Conservation (phyloP, 257 asterid genomes). For the Solanum boliviense region DNA sequence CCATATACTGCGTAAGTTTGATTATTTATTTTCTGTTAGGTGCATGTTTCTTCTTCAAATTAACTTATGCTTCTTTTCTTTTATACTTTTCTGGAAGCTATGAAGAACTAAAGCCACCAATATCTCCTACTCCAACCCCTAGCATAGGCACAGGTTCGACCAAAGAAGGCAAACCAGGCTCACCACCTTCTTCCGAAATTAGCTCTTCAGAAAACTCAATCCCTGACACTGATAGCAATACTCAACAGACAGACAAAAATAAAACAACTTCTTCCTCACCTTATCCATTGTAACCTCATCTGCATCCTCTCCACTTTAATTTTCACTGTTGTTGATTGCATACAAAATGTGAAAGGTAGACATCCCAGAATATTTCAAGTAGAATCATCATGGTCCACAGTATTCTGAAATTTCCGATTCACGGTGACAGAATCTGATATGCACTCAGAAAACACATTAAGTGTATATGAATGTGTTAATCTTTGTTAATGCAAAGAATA, state of each 20-base stretch:
- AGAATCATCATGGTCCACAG: not conserved
- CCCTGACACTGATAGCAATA: not conserved
- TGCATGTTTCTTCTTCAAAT: not conserved
- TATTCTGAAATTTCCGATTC: not conserved
- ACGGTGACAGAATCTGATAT: not conserved
- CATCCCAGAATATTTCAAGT: not conserved
- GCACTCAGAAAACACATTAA: not conserved
- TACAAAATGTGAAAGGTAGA: not conserved
- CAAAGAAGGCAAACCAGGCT: slow-evolving; percentile 11
- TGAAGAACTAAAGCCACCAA: slow-evolving; percentile 61
- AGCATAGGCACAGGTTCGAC: slow-evolving; percentile 23
- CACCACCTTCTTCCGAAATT: slow-evolving; percentile 17
- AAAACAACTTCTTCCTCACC: slow-evolving; percentile 32
- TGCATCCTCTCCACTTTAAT: not conserved
- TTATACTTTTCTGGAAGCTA: slow-evolving; percentile 16
- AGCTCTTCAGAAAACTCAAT: slow-evolving; percentile 20
- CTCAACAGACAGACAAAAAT: slow-evolving; percentile 14
- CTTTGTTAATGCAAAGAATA: not conserved
- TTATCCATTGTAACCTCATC: slow-evolving; percentile 32
- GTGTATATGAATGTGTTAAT: not conserved
- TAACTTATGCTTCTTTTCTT: not conserved
- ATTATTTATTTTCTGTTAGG: not conserved
- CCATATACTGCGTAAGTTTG: slow-evolving; percentile 67
- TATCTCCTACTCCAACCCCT: slow-evolving; percentile 48
- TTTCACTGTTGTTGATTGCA: not conserved